phyloP scores from a whole-genome alignment of 2,329 filamentous ascomycete species.

The Ophiocordyceps camponoti-floridani region DNA sequence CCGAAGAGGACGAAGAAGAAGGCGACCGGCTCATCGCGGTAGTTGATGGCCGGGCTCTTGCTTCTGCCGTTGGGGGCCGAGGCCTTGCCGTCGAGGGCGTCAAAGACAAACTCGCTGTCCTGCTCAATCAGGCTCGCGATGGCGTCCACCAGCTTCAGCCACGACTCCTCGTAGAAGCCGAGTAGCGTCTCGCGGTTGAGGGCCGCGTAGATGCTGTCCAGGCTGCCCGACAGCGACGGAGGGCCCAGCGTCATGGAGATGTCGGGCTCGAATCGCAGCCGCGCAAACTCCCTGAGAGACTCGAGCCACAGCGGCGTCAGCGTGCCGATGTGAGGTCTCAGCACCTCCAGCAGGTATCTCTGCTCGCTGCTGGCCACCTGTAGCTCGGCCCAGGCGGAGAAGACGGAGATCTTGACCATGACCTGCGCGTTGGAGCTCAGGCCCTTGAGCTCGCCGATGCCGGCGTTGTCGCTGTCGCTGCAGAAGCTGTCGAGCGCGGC shows the following conservation, averaged over 20 bases:
- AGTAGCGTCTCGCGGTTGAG: slow-evolving; percentile 86
- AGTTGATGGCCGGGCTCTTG: slow-evolving; percentile 75
- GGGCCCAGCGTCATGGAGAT: slow-evolving; percentile 82
- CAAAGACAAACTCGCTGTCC: slow-evolving; percentile 94
- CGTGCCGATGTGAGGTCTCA: slow-evolving; percentile 77
- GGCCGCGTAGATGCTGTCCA: slow-evolving; percentile 89
- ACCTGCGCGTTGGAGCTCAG: slow-evolving; percentile 91
- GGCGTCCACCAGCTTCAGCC: slow-evolving; percentile 91
- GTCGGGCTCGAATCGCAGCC: slow-evolving; percentile 86
- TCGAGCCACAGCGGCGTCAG: slow-evolving; percentile 89
- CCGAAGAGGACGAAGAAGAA: slow-evolving; percentile 99
- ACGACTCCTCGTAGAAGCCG: slow-evolving; percentile 91
- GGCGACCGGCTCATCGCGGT: slow-evolving; percentile 89
- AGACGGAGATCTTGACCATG: slow-evolving; percentile 96
- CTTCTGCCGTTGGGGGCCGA: slow-evolving; percentile 29
- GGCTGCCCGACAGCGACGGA: slow-evolving; percentile 61
- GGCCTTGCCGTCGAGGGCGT: slow-evolving; percentile 79
- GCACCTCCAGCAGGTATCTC: slow-evolving; percentile 69
- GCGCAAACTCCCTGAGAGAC: slow-evolving; percentile 82
- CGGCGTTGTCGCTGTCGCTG: slow-evolving; percentile 58
- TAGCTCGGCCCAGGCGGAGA: slow-evolving; percentile 91
- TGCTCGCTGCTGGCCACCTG: slow-evolving; percentile 92
- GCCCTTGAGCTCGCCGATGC: slow-evolving; percentile 83
- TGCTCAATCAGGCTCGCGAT: slow-evolving; percentile 95
- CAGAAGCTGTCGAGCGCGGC: slow-evolving; percentile 86